Base-by-base conservation (phyloP, 768 basidiomycete species). In the Termitomyces titanicus region DNA sequence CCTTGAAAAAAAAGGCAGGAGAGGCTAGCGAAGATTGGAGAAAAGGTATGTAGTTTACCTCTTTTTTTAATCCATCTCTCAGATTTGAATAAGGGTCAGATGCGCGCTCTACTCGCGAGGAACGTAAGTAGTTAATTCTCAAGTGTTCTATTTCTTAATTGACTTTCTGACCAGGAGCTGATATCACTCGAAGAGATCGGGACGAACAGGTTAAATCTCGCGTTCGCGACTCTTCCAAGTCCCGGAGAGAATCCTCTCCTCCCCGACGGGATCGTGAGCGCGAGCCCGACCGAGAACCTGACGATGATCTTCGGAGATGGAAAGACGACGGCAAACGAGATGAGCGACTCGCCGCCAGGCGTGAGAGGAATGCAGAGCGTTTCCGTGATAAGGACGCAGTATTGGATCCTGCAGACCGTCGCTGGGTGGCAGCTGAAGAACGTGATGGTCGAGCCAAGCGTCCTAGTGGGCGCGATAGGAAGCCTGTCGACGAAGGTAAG, bases 11-110 rank as follows among this genome's bases (percentile, higher is more conserved):
- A 73, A 87, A 86, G 70, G 76, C 77, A 42, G 88, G 85, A 35
- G 91, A 92, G 67, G 76, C 75, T 24, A 85, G 82, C 62, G 89
- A 92, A 62, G 91, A 94, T 64, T 94, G 91, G 91, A 80, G 91
- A 66, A 80, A 88, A 82, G 88, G 91, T 90, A 62, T 59, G 79
- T 70, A 29, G 50, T 61, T 55, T 49, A 20, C 45, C 63, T 57
- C 58, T 40, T 47, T 51, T n/a, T 24, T 51, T 18, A 24, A 38
- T 38, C 12, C 22, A 37, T 57, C 34, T 50, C 48, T 59, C 61
- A 62, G 58, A 45, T 47, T 17, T 38, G 38, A 34, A 52, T 57
- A 55, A 83, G 80, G 74, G 59, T 67, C 75, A 50, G 82, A 85
- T 59, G 71, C 76, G 51, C 78, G 86, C 53, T 67, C 76, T 54